phyloP scores from a whole-genome alignment of 1,284 basidiomycete genomes.

The Cryptococcus amylolentus region DNA sequence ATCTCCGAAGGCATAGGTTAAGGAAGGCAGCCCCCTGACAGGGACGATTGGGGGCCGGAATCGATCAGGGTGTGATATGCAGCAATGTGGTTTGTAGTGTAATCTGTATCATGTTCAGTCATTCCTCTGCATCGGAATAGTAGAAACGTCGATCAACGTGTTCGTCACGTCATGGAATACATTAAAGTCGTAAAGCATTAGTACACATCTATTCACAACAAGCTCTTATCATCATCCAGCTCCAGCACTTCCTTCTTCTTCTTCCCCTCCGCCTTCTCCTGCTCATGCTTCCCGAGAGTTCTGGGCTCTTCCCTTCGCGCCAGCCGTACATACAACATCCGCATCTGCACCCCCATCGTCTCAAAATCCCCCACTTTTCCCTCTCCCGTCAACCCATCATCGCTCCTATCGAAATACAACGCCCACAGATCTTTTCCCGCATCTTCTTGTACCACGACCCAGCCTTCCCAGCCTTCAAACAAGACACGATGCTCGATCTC shows the following conservation, averaged over 20 bases:
- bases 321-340: conserved; percentile 4
- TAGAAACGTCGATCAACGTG: too few species aligned
- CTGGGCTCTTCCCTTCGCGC: not conserved
- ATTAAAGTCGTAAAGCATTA: too few species aligned
- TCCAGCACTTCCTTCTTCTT: not conserved
- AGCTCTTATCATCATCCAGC: not conserved
- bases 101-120: not conserved
- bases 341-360: not conserved
- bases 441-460: conserved; percentile 12
- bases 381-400: conserved; percentile 12
- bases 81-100: too few species aligned
- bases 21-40: too few species aligned
- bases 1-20: too few species aligned
- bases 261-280: not conserved
- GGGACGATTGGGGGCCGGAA: too few species aligned
- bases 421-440: conserved; percentile 8
- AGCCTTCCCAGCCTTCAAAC: conserved; percentile 14
- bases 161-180: too few species aligned
- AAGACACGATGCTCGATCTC: conserved; percentile 4
- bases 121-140: not conserved
- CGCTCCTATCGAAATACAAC: conserved; percentile 8
- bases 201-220: too few species aligned
- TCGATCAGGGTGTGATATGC: too few species aligned
- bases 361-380: conserved; percentile 1
- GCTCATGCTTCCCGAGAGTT: not conserved